Base-by-base conservation (phyloP, 2,329 filamentous ascomycete genomes). In the Penicillium sp. region DNA sequence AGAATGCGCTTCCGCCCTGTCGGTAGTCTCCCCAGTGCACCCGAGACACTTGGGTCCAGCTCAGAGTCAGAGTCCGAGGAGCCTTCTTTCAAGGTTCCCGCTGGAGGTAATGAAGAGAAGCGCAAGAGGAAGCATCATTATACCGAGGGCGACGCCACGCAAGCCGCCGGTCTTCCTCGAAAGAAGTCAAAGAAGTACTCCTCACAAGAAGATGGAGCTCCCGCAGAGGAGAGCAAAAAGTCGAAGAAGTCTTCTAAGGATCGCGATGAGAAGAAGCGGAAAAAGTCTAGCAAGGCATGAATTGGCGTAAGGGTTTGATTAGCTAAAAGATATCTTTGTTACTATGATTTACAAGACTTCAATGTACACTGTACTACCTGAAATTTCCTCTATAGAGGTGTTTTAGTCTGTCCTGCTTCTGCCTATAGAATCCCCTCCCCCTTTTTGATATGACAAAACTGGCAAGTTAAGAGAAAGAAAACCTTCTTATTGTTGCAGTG, bases 1-100 rank as follows among this genome's bases (percentile, higher is more conserved):
- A 76, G 72, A 59, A 77, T 77, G 75, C 75, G 76, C 26, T 78
- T 78, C 56, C 69, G 68, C 8, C 76, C 77, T 18, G 71, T 76
- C 33, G 77, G 77, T 23, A 75, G 72, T 45, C 61, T 63, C 6
- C 56, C 62, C 14, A 63, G 58, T 2, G 59, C 65, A 0, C 66
- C 72, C 1, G 71, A 74, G 58, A 73, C 68, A 5, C 54, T 74
- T 34, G 74, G 71, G 11, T 68, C 62, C n/a, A 69, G 67, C 51
- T 73, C 71, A 2, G 72, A 75, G 56, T 75, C 71, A 2, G 74
- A 75, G 40, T 64, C 55, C 8, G 73, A 73, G 39, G 60, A 65
- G 47, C 58, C 63, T 48, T 68, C 66, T 5, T 70, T 70, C 60
- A 71, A 71, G 59, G 57, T 67, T 7, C 67, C 71, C 24, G 55